phyloP scores from a whole-genome alignment of 2,329 filamentous ascomycete genomes.

The Pochonia chlamydosporia region DNA sequence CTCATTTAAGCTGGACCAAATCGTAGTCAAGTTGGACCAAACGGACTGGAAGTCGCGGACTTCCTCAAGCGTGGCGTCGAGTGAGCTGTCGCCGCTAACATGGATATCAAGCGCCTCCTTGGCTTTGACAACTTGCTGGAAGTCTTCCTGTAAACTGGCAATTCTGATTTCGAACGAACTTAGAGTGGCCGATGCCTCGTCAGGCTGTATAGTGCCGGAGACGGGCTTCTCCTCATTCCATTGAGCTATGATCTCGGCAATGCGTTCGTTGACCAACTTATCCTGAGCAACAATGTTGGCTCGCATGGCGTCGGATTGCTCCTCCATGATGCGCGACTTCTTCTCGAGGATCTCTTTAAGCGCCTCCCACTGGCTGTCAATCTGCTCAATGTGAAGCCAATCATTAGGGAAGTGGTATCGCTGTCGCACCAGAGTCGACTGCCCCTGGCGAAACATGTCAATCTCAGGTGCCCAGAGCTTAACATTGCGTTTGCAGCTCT shows the following conservation, averaged over 20 bases:
- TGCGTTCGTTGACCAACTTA: constrained; percentile 82
- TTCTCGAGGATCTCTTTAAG: constrained; percentile 86
- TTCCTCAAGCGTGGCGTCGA: constrained; percentile 85
- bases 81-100: constrained; percentile 69
- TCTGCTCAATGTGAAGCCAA: constrained; percentile 93
- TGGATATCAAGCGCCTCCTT: constrained; percentile 95
- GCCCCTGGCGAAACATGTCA: constrained; percentile 90
- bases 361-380: constrained; percentile 92
- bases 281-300: constrained; percentile 95
- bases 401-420: constrained; percentile 90
- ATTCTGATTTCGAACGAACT: constrained; percentile 79
- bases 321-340: constrained; percentile 92
- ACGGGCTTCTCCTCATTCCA: constrained; percentile 98
- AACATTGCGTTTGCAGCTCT: constrained; percentile 91
- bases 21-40: constrained; percentile 90
- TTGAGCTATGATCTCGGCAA: constrained; percentile 73
- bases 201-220: constrained; percentile 86
- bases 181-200: constrained; percentile 78
- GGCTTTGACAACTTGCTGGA: constrained; percentile 89
- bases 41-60: constrained; percentile 99
- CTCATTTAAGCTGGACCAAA: constrained; percentile 94
- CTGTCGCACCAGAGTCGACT: constrained; percentile 84
- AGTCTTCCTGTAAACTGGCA: constrained; percentile 77
- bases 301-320: constrained; percentile 89
- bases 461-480: constrained; percentile 94